A percentile compares a stretch with the other conserved stretches of the same genome.
phyloP scores from a whole-genome alignment of 1,284 basidiomycete species.

The Kwoniella shivajii region DNA sequence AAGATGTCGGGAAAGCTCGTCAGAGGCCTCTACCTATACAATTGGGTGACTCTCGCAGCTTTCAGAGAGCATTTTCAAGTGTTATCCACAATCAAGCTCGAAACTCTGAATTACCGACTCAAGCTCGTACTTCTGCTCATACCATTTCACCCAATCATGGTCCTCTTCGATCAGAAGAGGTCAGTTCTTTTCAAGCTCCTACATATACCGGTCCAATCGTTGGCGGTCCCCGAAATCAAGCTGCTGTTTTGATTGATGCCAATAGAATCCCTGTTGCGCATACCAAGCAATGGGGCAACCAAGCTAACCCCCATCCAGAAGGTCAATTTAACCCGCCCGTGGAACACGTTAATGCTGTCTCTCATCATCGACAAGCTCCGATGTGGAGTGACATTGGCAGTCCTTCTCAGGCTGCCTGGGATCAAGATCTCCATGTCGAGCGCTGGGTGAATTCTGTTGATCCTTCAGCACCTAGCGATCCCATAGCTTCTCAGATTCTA shows the following conservation, averaged over 20 bases:
- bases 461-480: neutral
- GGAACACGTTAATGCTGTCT: neutral
- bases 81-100: too few relatives aligned
- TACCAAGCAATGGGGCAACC: slow-evolving; percentile 3
- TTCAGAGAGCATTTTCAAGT: too few relatives aligned
- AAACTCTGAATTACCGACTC: too few relatives aligned
- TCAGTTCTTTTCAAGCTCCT: too few relatives aligned
- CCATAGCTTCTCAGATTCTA: neutral
- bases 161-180: neutral
- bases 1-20: too few relatives aligned
- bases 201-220: neutral
- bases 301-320: neutral
- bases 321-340: neutral
- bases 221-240: neutral
- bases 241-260: neutral
- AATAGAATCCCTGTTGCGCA: neutral
- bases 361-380: neutral
- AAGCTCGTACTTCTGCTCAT: neutral
- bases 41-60: too few relatives aligned
- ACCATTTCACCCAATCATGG: neutral
- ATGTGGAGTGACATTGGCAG: neutral
- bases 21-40: too few relatives aligned
- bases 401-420: slow-evolving; percentile 10
- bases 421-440: slow-evolving; percentile 1
- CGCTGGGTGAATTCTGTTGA: slow-evolving; percentile 10